A percentile compares a stretch with the other conserved stretches of the same genome.
Evolutionary conservation across 2,329 filamentous ascomycete genomes (phyloP).

Genomic region (Botrytis elliptica): DNA sequence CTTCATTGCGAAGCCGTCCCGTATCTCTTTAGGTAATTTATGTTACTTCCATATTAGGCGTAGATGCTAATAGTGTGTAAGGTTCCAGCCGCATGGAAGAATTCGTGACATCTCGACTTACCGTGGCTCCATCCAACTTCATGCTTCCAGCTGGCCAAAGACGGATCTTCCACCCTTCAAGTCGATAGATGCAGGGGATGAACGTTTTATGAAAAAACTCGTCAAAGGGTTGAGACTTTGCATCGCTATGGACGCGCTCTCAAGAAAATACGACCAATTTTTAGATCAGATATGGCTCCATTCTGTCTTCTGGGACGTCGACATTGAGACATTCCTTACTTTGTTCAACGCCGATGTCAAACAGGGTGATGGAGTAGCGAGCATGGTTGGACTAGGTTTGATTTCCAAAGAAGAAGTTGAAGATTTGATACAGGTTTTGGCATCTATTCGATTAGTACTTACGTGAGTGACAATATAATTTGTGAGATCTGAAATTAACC

Average conservation of each 20-base stretch:
- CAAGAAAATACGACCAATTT: neutral
- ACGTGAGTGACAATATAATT: neutral
- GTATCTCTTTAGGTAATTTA: conserved; percentile 9
- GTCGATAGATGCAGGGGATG: neutral
- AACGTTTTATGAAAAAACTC: neutral
- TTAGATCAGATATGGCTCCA: neutral
- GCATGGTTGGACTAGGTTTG: neutral
- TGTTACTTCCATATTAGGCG: neutral
- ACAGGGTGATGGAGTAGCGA: too few species aligned
- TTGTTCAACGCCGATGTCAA: neutral
- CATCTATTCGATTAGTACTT: neutral
- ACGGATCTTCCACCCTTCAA: neutral
- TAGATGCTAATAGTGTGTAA: neutral
- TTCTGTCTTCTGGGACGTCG: neutral
- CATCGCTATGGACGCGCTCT: neutral
- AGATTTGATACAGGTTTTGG: neutral
- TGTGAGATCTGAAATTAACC: neutral
- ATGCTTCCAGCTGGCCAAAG: conserved; percentile 1
- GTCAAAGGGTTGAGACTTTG: neutral
- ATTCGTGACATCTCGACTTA: neutral
- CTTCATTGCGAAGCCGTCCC: conserved; percentile 1
- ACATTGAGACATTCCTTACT: neutral
- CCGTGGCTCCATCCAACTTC: conserved; percentile 13
- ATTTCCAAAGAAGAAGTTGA: neutral
- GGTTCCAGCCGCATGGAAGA: neutral